Evolutionary conservation across 1,284 basidiomycete genomes (phyloP).

Genomic region (Sphaerobolus stellatus): DNA sequence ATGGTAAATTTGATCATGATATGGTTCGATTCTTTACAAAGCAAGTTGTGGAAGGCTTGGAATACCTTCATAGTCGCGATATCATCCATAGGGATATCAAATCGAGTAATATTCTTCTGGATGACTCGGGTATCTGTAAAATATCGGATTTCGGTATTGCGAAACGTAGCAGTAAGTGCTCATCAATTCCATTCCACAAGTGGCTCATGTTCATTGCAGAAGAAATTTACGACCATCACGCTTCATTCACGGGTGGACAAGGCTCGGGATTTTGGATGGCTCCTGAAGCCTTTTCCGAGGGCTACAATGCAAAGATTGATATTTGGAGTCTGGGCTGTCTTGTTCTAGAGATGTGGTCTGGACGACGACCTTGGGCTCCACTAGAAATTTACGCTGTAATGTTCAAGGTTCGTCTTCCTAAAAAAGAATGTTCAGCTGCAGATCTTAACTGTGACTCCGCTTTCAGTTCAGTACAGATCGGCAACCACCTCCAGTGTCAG

Average conservation of each 20-base stretch:
- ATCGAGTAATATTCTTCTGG: constrained; percentile 96
- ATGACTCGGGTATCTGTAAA: constrained; percentile 98
- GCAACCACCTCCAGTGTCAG: constrained; percentile 81
- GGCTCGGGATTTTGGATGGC: constrained; percentile 99
- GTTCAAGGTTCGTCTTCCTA: constrained; percentile 67
- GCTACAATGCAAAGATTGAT: constrained; percentile 93
- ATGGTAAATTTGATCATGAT: constrained; percentile 95
- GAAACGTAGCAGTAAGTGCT: constrained; percentile 97
- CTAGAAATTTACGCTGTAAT: constrained; percentile 99
- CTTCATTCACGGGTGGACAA: constrained; percentile 92
- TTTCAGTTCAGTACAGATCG: constrained; percentile 83
- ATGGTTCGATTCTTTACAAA: constrained; percentile 93
- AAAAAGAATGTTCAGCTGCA: background rate
- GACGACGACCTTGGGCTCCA: constrained; percentile 95
- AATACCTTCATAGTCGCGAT: constrained; percentile 90
- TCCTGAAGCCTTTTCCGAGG: constrained; percentile 96
- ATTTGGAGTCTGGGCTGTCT: constrained; percentile 99
- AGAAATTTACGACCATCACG: too few relatives aligned
- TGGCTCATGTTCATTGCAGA: constrained; percentile 76
- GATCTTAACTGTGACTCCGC: constrained; percentile 4
- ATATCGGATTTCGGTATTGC: constrained; percentile 99
- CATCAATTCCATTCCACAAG: constrained; percentile 84
- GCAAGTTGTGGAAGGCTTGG: constrained; percentile 90
- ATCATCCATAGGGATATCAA: constrained; percentile 99
- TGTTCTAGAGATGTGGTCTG: constrained; percentile 98